These are phyloP conservation scores for Gnomoniopsis sp. DNA, from an alignment of 2,329 filamentous ascomycete genomes.

Conservation along the genomic window DNA sequence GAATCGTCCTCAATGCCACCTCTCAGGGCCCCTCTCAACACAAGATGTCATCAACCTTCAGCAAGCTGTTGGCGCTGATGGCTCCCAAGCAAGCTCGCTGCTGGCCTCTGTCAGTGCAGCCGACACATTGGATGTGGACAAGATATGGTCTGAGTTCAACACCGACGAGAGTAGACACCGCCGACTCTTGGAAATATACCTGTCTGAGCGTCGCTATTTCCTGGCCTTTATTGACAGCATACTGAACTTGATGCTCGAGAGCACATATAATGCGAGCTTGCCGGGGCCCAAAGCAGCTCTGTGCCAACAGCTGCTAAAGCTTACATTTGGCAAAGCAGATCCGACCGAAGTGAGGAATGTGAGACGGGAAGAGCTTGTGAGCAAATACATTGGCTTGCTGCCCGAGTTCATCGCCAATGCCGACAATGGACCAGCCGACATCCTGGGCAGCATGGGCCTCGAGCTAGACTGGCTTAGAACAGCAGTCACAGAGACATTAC, in stretches of 20 bases:
- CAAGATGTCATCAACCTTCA: conserved; percentile 76
- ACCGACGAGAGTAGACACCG: conserved; percentile 59
- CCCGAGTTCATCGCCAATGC: conserved; percentile 47
- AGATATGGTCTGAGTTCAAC: conserved; percentile 58
- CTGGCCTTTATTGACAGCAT: conserved; percentile 60
- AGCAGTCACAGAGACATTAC: conserved; percentile 66
- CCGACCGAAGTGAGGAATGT: conserved; percentile 7
- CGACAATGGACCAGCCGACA: conserved; percentile 42
- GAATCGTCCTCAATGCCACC: conserved; percentile 67
- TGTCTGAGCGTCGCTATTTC: conserved; percentile 68
- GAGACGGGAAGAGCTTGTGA: conserved; percentile 37
- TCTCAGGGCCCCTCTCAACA: conserved; percentile 68
- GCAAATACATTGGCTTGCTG: conserved; percentile 46
- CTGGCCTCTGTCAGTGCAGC: conserved; percentile 48
- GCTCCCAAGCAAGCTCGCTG: conserved; percentile 55
- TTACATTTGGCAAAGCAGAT: conserved; percentile 19
- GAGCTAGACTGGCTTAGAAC: conserved; percentile 59
- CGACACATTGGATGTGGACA: conserved; percentile 48
- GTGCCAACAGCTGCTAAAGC: conserved; percentile 20
- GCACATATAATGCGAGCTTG: conserved; percentile 21
- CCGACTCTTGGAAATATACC: conserved; percentile 68
- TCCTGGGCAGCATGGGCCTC: conserved; percentile 49
- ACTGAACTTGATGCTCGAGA: conserved; percentile 47
- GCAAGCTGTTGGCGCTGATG: conserved; percentile 66
- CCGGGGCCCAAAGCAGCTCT: conserved; percentile 13